Base-by-base conservation (phyloP, 768 basidiomycete species). In the Boletus bicolor region DNA sequence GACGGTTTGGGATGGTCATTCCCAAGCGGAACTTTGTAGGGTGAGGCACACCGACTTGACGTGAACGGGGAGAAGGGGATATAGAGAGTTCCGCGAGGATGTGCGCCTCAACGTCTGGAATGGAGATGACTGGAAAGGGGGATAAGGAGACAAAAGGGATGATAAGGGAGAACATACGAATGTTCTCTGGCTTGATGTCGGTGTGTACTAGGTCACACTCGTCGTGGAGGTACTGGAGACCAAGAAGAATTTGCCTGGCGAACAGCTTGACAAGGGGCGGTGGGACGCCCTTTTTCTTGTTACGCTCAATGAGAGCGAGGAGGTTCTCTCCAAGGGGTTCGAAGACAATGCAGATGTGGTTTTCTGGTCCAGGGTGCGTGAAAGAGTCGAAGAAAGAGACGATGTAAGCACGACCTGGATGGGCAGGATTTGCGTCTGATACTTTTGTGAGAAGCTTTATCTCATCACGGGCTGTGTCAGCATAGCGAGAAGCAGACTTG, bases 381-480 rank as follows among this genome's bases (percentile, higher is more conserved):
- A 97, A 97, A 28, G 91, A 89, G 73, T 97, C 94, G 57, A 96
- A 84, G 64, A 95, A 91, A 11, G 90, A 86, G 57, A 97, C 92
- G 54, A 96, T 81, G 67, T 94, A 85, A 26, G 80, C 74, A 53
- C 88, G 80, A 53, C 94, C 94, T 15, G 83, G 83, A 68, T 96
- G 93, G 2, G 76, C 67, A n/a, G 84, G 87, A 67, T 83, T 87
- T 69, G 82, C 79, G 19, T 82, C 78, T 51, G 82, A 77, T 6
- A 95, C 87, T 61, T 85, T 85, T 59, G 85, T 82, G 39, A 94
- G 81, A 35, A 98, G 82, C 69, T 93, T 91, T 72, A 98, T 98
- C 75, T 98, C 96, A 71, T 98, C 96, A 49, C 89, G 83, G 30
- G 96, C 96, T 5, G 96, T 98, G 70, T 98, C 95, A 57, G 93